Base-by-base conservation (phyloP, 106 monocot genomes). In the Narthecium ossifragum region DNA sequence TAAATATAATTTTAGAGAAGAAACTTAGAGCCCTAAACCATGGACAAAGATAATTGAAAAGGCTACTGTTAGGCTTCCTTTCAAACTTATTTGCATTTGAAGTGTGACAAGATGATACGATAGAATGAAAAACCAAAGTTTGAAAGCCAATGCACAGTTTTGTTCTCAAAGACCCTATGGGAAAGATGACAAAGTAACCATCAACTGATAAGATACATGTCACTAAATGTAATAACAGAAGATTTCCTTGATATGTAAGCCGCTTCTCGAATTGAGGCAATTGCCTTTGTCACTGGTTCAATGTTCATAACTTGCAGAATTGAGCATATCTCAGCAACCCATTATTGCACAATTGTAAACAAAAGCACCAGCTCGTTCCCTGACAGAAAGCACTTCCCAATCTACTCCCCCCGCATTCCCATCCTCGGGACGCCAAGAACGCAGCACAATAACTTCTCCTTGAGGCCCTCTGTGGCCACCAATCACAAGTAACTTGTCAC, bases 261-360 rank as follows among this genome's bases (percentile, higher is more conserved):
- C 18, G n/a, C n/a, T 55, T 63, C 45, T 30, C 25, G 55, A 46
- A 33, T 46, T 55, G 25, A 55, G 40, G 43, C 59, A 66, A 52
- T 63, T 28, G 8, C 40, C 49, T 51, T 51, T 8, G 34, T 7
- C 34, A 36, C 37, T 31, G 25, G 13, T 31, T 25, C 26, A 47
- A 49, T 53, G 22, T 34, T 18, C 36, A 70, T 57, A 7, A 28
- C 56, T 18, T 26, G 31, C 38, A 10, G 18, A 20, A 28, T 6
- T 13, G n/a, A 43, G 30, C 50, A 46, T 45, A 53, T 30, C 13
- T 92, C 50, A 92, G 67, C 92, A 92, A 17, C 87, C 88, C 92
- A 92, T 92, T 69, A 92, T 75, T 57, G 92, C 92, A 70, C 92
- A 92, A 53, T 92, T 92, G 64, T 80, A 75, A 50, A 92, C 92